These are phyloP conservation scores for Guyanaporus albipodus DNA, from an alignment of 768 basidiomycete species.

Conservation along the genomic window DNA sequence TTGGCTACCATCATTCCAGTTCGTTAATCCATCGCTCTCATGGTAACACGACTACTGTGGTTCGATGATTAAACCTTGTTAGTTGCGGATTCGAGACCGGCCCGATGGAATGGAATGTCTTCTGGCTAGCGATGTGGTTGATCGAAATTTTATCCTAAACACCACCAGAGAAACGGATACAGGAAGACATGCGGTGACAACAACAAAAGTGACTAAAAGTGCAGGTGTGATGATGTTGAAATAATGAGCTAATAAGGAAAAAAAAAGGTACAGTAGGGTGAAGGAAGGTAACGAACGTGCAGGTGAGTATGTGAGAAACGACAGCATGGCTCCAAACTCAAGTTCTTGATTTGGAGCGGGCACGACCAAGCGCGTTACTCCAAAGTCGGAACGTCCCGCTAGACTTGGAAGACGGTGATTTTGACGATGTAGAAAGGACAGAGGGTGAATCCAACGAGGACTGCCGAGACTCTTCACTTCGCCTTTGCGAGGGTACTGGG, in stretches of 20 bases:
- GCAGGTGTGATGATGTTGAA: slow-evolving; percentile 1
- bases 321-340: slow-evolving; percentile 4
- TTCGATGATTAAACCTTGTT: slow-evolving; percentile 17
- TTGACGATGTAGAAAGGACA: slow-evolving; percentile 21
- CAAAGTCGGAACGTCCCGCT: slow-evolving; percentile 18
- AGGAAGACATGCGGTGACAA: slow-evolving; percentile 9
- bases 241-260: slow-evolving; percentile 19
- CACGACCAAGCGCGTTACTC: slow-evolving; percentile 18
- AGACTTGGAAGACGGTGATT: slow-evolving; percentile 20
- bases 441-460: slow-evolving; percentile 29
- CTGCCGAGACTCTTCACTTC: slow-evolving; percentile 26
- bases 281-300: slow-evolving; percentile 8
- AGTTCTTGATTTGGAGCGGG: slow-evolving; percentile 21
- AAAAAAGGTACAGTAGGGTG: slow-evolving; percentile 6
- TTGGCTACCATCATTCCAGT: slow-evolving; percentile 19
- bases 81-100: background rate
- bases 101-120: no score
- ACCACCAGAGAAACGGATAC: slow-evolving; percentile 11
- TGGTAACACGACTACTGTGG: slow-evolving; percentile 7
- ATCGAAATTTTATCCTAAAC: slow-evolving; percentile 6
- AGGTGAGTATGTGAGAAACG: slow-evolving; percentile 7
- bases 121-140: no score
- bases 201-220: background rate
- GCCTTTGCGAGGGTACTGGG: slow-evolving; percentile 32
- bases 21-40: background rate